These are phyloP conservation scores for Penicillium oxalicum DNA, from an alignment of 2,329 filamentous ascomycete genomes.

Conservation along the genomic window DNA sequence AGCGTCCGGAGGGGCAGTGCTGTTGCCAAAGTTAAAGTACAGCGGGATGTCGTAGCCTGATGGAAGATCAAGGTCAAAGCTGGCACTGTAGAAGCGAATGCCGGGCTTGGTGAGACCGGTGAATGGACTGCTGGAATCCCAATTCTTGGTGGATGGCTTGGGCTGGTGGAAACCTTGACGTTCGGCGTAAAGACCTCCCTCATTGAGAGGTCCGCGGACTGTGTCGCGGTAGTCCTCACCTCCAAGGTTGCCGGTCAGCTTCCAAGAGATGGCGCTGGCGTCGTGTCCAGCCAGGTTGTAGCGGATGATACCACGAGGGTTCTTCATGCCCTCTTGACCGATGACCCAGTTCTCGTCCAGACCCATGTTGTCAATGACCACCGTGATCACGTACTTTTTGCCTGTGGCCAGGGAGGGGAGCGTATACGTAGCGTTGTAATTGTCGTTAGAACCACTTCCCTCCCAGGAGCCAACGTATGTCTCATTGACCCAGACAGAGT, in stretches of 20 bases:
- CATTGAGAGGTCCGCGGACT: conserved; percentile 49
- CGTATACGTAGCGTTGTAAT: conserved; percentile 52
- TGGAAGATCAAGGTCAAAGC: conserved; percentile 48
- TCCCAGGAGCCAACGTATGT: conserved; percentile 60
- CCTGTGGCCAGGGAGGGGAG: conserved; percentile 50
- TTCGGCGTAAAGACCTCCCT: conserved; percentile 50
- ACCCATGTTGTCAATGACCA: conserved; percentile 68
- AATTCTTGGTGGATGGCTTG: conserved; percentile 34
- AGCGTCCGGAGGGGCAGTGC: conserved; percentile 45
- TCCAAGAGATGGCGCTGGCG: conserved; percentile 43
- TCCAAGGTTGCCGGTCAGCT: conserved; percentile 53
- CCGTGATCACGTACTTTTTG: conserved; percentile 56
- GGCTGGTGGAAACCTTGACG: conserved; percentile 53
- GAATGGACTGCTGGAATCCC: conserved; percentile 32
- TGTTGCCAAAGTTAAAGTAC: conserved; percentile 45
- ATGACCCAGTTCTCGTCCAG: conserved; percentile 61
- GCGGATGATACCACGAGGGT: conserved; percentile 51
- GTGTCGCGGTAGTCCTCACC: conserved; percentile 48
- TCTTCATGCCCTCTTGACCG: conserved; percentile 54
- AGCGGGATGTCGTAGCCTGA: conserved; percentile 52
- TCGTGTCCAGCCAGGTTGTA: conserved; percentile 38
- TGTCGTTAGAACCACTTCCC: conserved; percentile 48
- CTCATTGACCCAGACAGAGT: conserved; percentile 59
- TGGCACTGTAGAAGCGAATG: conserved; percentile 49
- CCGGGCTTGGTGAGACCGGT: conserved; percentile 43